Conservation (phyloP, 345 rosid species). For the Viola odorata region DNA sequence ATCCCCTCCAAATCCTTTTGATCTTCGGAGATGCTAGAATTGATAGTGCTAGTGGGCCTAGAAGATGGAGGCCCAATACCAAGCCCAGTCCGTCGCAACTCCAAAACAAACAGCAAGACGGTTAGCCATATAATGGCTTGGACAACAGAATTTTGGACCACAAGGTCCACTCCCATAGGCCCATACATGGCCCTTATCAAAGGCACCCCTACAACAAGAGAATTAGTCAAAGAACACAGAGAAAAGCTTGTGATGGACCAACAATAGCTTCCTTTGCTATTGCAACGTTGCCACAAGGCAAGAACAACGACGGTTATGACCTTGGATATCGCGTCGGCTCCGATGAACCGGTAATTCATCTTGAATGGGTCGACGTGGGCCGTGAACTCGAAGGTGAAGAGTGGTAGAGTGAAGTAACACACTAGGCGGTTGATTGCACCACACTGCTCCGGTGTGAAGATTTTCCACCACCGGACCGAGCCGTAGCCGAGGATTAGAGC, state of each 20-base stretch:
- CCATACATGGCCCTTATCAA: constrained; percentile 73
- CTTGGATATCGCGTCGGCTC: constrained; percentile 65
- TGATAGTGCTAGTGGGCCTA: background rate
- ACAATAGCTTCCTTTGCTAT: constrained; percentile 56
- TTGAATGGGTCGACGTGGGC: constrained; percentile 64
- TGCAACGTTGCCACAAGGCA: constrained; percentile 57
- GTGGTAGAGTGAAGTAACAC: constrained; percentile 77
- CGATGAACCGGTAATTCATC: constrained; percentile 63
- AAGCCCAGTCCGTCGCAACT: constrained; percentile 37
- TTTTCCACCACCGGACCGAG: constrained; percentile 83
- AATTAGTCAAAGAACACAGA: constrained; percentile 56
- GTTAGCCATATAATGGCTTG: constrained; percentile 79
- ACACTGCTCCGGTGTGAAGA: constrained; percentile 66
- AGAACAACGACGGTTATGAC: constrained; percentile 43
- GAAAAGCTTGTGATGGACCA: constrained; percentile 87
- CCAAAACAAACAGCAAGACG: constrained; percentile 61
- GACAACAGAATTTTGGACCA: constrained; percentile 58
- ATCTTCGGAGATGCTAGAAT: background rate
- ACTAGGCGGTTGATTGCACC: constrained; percentile 72
- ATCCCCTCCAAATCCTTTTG: constrained; percentile 31
- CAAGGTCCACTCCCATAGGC: constrained; percentile 56
- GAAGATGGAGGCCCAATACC: constrained; percentile 5
- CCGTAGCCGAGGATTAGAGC: constrained; percentile 78
- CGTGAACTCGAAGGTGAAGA: constrained; percentile 69
- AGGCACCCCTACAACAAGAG: constrained; percentile 75